These are phyloP conservation scores for Thalia dealbata DNA, from an alignment of 176 grass and related monocot species.

Conservation along the genomic window DNA sequence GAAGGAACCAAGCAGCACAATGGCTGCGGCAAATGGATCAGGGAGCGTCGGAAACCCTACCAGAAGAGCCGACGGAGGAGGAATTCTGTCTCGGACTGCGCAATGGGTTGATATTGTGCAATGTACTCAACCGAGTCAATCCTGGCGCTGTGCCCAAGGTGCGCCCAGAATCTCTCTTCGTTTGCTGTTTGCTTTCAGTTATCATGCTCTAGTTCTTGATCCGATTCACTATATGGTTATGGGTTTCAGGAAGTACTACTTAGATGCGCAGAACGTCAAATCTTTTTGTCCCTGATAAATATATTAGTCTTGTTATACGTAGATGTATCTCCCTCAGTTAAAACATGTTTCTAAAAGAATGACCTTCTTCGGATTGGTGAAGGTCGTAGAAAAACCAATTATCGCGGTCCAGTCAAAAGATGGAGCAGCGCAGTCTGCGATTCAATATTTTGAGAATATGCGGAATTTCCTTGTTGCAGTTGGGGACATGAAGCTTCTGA, in stretches of 20 bases:
- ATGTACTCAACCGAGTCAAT: slow-evolving; percentile 76
- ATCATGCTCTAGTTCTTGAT: neutral
- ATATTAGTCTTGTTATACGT: too few relatives aligned
- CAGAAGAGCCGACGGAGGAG: slow-evolving; percentile 48
- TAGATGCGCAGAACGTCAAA: neutral
- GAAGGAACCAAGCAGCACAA: slow-evolving; percentile 58
- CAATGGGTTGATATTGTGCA: slow-evolving; percentile 75
- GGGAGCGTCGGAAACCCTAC: slow-evolving; percentile 28
- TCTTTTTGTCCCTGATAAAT: too few relatives aligned
- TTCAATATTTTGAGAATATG: slow-evolving; percentile 92
- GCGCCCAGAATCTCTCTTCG: neutral
- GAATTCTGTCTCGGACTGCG: slow-evolving; percentile 49
- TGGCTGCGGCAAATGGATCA: slow-evolving; percentile 68
- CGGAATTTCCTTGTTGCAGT: slow-evolving; percentile 79
- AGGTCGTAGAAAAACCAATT: slow-evolving; percentile 74
- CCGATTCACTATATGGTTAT: neutral
- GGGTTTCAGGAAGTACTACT: neutral
- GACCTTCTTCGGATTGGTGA: neutral
- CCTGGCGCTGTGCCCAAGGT: slow-evolving; percentile 66
- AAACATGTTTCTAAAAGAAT: neutral
- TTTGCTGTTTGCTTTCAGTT: neutral
- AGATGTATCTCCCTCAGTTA: too few relatives aligned
- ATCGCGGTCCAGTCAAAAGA: slow-evolving; percentile 42
- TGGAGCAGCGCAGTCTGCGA: slow-evolving; percentile 67
- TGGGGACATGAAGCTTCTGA: slow-evolving; percentile 58